These are phyloP conservation scores for Rhodocollybia butyracea DNA, from an alignment of 768 basidiomycete species.

Conservation along the genomic window DNA sequence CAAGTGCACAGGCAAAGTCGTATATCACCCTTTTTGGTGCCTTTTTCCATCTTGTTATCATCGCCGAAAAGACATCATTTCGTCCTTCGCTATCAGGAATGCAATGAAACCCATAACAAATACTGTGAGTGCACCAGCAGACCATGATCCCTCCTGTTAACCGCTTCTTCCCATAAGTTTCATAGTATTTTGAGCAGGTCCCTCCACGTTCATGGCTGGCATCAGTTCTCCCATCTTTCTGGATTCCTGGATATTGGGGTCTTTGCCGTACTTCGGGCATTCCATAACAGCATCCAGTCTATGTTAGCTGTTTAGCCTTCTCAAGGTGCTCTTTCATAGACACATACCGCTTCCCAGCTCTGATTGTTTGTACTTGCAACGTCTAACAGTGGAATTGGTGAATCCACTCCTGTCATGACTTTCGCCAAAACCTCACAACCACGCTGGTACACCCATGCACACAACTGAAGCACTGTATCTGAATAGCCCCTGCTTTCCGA, in stretches of 20 bases:
- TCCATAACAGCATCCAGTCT: neutral
- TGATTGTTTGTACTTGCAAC: neutral
- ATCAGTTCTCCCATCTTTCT: neutral
- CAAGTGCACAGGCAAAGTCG: constrained; percentile 25
- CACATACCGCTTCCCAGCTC: neutral
- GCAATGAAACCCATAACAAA: constrained; percentile 31
- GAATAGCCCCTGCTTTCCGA: neutral
- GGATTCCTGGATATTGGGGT: neutral
- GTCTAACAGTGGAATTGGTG: neutral
- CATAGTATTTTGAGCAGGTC: constrained; percentile 15
- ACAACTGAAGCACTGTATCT: neutral
- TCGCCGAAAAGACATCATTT: constrained; percentile 37
- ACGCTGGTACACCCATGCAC: neutral
- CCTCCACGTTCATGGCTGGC: neutral
- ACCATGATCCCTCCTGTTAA: constrained; percentile 29
- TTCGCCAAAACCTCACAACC: neutral
- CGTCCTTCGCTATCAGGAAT: constrained; percentile 33
- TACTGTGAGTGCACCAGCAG: constrained; percentile 29
- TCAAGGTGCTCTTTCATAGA: too few relatives aligned
- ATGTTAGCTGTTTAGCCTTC: too few relatives aligned
- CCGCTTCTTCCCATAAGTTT: constrained; percentile 12
- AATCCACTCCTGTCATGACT: neutral
- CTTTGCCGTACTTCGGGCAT: neutral
- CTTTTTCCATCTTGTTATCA: constrained; percentile 28
- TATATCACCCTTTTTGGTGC: constrained; percentile 25